Evolutionary conservation across 257 asterid species (phyloP).

Genomic region (Solanum boliviense): DNA sequence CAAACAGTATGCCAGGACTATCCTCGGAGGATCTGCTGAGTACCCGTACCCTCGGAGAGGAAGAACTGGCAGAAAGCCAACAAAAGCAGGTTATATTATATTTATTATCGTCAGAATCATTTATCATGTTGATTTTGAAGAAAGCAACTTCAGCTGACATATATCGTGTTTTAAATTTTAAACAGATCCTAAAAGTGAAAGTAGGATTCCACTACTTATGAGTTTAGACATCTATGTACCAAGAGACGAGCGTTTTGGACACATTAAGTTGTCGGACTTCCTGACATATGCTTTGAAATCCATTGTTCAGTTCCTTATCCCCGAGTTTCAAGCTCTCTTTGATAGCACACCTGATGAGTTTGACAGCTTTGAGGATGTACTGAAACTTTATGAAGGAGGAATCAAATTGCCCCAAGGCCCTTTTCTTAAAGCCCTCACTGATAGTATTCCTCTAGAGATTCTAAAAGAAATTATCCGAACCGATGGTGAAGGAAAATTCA

Average conservation of each 20-base stretch:
- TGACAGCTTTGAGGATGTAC: constrained; percentile 58
- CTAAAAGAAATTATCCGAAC: constrained; percentile 53
- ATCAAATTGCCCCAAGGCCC: constrained; percentile 24
- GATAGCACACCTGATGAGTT: constrained; percentile 58
- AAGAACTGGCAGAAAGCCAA: constrained; percentile 56
- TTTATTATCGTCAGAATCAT: background rate
- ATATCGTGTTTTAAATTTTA: background rate
- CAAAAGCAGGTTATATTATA: constrained; percentile 31
- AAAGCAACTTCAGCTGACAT: background rate
- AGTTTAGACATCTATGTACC: constrained; percentile 66
- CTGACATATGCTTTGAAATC: constrained; percentile 61
- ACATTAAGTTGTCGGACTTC: constrained; percentile 64
- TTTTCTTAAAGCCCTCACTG: constrained; percentile 25
- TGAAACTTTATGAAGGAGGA: constrained; percentile 50
- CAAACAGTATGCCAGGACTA: constrained; percentile 31
- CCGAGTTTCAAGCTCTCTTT: constrained; percentile 50
- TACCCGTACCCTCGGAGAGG: constrained; percentile 78
- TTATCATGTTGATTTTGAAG: background rate
- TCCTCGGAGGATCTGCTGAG: constrained; percentile 59
- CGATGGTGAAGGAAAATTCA: constrained; percentile 46
- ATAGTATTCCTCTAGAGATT: constrained; percentile 40
- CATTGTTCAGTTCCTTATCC: constrained; percentile 46
- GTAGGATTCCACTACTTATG: constrained; percentile 42
- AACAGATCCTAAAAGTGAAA: constrained; percentile 56
- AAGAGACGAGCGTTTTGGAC: constrained; percentile 71